A percentile compares a stretch with the other conserved stretches of the same genome.
phyloP scores from a whole-genome alignment of 176 grass and related monocot species.

The Alopecurus myosuroides region DNA sequence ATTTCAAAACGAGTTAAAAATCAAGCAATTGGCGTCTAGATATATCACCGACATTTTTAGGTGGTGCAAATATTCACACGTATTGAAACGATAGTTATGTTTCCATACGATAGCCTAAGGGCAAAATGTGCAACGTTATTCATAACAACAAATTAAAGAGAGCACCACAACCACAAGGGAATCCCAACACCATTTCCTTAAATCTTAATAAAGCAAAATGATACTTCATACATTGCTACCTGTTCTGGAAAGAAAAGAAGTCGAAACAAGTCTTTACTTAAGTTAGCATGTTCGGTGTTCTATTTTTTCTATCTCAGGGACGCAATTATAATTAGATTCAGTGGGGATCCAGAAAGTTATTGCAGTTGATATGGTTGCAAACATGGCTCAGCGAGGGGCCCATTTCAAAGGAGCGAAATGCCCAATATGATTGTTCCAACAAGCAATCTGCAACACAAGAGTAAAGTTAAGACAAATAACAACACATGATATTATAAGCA shows the following conservation, averaged over 20 bases:
- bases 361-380: slow-evolving; percentile 73
- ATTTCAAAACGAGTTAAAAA: too few relatives aligned
- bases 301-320: background rate
- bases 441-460: slow-evolving; percentile 54
- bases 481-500: background rate
- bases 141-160: background rate
- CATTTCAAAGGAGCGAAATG: slow-evolving; percentile 79
- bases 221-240: slow-evolving; percentile 4
- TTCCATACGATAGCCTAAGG: too few relatives aligned
- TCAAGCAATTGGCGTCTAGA: too few relatives aligned
- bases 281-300: slow-evolving; percentile 4
- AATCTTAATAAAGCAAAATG: slow-evolving; percentile 14
- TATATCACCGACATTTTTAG: too few relatives aligned
- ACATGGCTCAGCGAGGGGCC: slow-evolving; percentile 79
- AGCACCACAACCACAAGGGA: background rate
- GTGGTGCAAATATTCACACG: too few relatives aligned
- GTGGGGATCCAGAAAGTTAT: slow-evolving; percentile 90
- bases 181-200: background rate
- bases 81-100: too few relatives aligned
- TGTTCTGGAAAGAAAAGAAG: slow-evolving; percentile 12
- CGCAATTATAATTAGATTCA: slow-evolving; percentile 23
- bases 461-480: background rate
- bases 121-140: too few relatives aligned
- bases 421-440: slow-evolving; percentile 92
- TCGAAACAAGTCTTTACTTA: background rate